Evolutionary conservation across 768 basidiomycete species (phyloP).

Genomic region (Tricholoma flavovirens): DNA sequence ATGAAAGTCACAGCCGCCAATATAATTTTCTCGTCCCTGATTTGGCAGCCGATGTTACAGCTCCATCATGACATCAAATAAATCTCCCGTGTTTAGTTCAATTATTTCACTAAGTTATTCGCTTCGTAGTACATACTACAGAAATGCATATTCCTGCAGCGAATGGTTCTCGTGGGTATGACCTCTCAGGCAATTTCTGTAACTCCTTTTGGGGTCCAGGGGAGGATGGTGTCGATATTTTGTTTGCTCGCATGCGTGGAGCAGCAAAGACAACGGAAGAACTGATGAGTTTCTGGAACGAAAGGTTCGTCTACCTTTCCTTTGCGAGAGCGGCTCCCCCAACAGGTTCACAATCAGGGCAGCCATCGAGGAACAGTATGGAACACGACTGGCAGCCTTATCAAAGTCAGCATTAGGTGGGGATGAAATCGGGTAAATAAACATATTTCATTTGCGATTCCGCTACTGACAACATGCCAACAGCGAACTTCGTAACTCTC

Average conservation of each 20-base stretch:
- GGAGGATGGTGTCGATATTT: slow-evolving; percentile 83
- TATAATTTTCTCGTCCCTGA: too few species aligned
- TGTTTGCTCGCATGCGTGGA: slow-evolving; percentile 84
- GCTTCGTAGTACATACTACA: not conserved
- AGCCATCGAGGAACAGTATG: slow-evolving; percentile 91
- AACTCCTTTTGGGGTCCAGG: slow-evolving; percentile 93
- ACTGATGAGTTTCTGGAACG: slow-evolving; percentile 83
- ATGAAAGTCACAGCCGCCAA: too few species aligned
- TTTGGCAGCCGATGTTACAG: not conserved
- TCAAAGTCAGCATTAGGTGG: slow-evolving; percentile 70
- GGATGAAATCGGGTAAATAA: slow-evolving; percentile 87
- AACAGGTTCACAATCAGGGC: slow-evolving; percentile 47
- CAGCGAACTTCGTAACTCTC: slow-evolving; percentile 74
- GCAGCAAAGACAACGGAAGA: slow-evolving; percentile 86
- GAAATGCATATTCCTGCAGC: not conserved
- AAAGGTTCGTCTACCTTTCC: slow-evolving; percentile 55
- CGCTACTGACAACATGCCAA: not conserved
- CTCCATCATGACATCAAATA: not conserved
- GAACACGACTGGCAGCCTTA: slow-evolving; percentile 73
- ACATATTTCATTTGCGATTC: not conserved
- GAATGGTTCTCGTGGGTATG: not conserved
- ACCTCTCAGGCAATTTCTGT: slow-evolving; percentile 64
- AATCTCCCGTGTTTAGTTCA: not conserved
- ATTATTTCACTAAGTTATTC: not conserved
- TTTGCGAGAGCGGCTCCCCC: not conserved